Evolutionary conservation across 768 basidiomycete genomes (phyloP).

Genomic region (Pleurotus sapidus): DNA sequence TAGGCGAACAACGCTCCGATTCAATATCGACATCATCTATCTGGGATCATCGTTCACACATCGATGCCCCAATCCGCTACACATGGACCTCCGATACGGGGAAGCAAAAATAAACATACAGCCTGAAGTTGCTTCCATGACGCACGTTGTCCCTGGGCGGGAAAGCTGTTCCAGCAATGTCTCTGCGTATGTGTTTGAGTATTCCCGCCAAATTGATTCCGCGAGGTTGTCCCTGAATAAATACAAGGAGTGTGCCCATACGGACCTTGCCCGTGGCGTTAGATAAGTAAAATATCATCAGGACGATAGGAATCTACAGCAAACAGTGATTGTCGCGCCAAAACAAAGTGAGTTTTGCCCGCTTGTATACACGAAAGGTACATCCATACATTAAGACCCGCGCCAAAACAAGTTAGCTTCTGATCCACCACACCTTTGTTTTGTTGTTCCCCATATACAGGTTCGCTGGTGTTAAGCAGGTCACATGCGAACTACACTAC

Average conservation of each 20-base stretch:
- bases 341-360: neutral
- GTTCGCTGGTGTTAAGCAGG: neutral
- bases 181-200: neutral
- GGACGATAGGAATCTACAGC: neutral
- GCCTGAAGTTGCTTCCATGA: constrained; percentile 4
- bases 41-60: neutral
- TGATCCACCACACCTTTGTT: constrained; percentile 1
- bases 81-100: neutral
- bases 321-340: neutral
- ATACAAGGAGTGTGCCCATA: constrained; percentile 2
- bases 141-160: constrained; percentile 2
- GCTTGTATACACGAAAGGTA: neutral
- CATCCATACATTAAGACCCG: neutral
- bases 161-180: neutral
- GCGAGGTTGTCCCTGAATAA: neutral
- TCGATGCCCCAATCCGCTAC: neutral
- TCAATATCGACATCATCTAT: neutral
- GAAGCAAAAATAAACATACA: neutral
- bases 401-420: constrained; percentile 6
- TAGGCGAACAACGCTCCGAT: neutral
- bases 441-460: constrained; percentile 4
- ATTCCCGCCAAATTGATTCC: constrained; percentile 3
- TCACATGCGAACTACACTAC: constrained; percentile 6
- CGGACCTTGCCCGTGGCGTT: constrained; percentile 8
- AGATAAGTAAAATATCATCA: constrained; percentile 6